Conservation (phyloP, 306 rosid species). For the Delonix regia region DNA sequence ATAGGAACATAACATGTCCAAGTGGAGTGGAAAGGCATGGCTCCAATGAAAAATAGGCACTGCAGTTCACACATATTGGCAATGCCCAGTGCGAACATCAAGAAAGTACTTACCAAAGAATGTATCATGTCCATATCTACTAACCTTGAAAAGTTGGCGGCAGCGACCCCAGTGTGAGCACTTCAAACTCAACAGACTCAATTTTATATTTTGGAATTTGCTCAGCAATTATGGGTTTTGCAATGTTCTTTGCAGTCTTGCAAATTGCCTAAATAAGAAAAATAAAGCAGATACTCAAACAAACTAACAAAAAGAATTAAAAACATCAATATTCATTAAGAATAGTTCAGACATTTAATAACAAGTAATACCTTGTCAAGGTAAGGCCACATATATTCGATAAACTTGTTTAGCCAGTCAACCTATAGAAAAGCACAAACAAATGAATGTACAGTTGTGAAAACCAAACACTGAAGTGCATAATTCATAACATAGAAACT, state of each 20-base stretch:
- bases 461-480: constrained; percentile 22
- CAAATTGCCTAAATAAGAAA: constrained; percentile 69
- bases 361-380: constrained; percentile 71
- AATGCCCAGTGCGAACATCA: neutral
- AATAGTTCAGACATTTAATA: neutral
- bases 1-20: neutral
- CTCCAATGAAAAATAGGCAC: neutral
- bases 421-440: constrained; percentile 45
- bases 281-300: neutral
- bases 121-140: constrained; percentile 8
- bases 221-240: constrained; percentile 84
- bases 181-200: constrained; percentile 76
- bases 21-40: neutral
- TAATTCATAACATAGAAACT: neutral
- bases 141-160: constrained; percentile 96
- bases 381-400: constrained; percentile 91
- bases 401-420: constrained; percentile 87
- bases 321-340: neutral
- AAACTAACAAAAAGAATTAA: neutral
- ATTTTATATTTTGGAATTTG: constrained; percentile 82
- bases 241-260: constrained; percentile 68
- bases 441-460: neutral
- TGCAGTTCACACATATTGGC: neutral
- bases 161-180: constrained; percentile 72
- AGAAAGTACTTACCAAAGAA: neutral